phyloP scores from a whole-genome alignment of 2,329 filamentous ascomycete genomes.

The Anisogramma anomala region DNA sequence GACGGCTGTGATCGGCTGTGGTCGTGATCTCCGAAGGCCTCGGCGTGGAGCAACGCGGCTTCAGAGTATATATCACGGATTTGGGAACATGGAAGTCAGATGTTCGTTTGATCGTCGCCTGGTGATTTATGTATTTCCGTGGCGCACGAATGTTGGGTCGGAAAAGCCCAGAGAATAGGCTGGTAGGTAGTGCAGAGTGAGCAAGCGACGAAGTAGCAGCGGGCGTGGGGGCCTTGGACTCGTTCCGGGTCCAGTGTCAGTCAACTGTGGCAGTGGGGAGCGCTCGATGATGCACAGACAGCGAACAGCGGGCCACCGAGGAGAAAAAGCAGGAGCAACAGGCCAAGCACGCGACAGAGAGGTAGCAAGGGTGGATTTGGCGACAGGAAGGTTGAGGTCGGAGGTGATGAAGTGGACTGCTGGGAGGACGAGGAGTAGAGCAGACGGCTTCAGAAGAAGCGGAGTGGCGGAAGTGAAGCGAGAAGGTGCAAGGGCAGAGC shows the following conservation, averaged over 20 bases:
- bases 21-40: not conserved
- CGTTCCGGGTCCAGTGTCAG: not conserved
- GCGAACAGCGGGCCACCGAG: not conserved
- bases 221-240: not conserved
- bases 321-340: conserved; percentile 6
- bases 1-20: not conserved
- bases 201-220: not conserved
- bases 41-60: not conserved
- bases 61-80: conserved; percentile 2
- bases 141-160: too few relatives aligned
- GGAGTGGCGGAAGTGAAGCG: not conserved
- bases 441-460: conserved; percentile 7
- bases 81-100: not conserved
- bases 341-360: not conserved
- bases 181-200: not conserved
- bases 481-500: too few relatives aligned
- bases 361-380: too few relatives aligned
- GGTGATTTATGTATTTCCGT: not conserved
- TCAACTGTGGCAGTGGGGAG: not conserved
- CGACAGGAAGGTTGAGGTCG: not conserved
- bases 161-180: not conserved
- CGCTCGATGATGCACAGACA: not conserved
- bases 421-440: conserved; percentile 4
- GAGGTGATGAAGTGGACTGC: not conserved
- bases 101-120: not conserved